These are phyloP conservation scores for Phylloporus arenicola DNA, from an alignment of 768 basidiomycete species.

Conservation along the genomic window DNA sequence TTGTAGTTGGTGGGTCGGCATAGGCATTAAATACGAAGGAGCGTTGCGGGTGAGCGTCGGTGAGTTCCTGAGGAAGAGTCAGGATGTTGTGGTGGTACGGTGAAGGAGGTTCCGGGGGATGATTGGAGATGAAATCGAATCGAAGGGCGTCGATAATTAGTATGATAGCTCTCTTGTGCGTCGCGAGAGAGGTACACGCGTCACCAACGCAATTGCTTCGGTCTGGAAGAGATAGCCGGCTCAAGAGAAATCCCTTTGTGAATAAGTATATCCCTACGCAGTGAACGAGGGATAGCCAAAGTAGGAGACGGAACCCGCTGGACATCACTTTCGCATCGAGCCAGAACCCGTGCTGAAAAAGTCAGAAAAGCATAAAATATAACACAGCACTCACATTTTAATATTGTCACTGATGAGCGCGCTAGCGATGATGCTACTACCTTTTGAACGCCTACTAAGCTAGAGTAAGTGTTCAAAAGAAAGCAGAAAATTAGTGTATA, in stretches of 20 bases:
- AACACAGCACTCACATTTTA: background rate
- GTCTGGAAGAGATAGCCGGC: conserved; percentile 41
- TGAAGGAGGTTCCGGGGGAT: conserved; percentile 52
- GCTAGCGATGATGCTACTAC: background rate
- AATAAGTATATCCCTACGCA: conserved; percentile 82
- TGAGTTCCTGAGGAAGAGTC: conserved; percentile 71
- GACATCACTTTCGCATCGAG: conserved; percentile 18
- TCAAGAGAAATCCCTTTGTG: conserved; percentile 87
- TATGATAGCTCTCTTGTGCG: conserved; percentile 75
- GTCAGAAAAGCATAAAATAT: background rate
- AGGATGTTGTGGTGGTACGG: conserved; percentile 79
- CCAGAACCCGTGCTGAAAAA: background rate
- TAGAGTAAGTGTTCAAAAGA: too few species aligned
- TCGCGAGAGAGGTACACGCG: conserved; percentile 39
- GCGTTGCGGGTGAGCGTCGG: conserved; percentile 52
- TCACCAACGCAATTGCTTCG: conserved; percentile 49
- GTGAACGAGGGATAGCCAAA: conserved; percentile 66
- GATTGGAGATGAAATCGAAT: conserved; percentile 84
- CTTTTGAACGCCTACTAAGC: background rate
- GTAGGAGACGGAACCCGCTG: conserved; percentile 30
- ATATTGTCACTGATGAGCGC: background rate
- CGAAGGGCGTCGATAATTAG: conserved; percentile 91
- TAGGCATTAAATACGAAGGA: conserved; percentile 88
- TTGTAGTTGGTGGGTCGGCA: conserved; percentile 93
- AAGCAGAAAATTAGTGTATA: too few species aligned